Percentiles rank a stretch among this genome's conserved stretches.
These are phyloP conservation scores for Polyplosphaeria fusca DNA, from an alignment of 495 filamentous ascomycete genomes.

Conservation along the genomic window DNA sequence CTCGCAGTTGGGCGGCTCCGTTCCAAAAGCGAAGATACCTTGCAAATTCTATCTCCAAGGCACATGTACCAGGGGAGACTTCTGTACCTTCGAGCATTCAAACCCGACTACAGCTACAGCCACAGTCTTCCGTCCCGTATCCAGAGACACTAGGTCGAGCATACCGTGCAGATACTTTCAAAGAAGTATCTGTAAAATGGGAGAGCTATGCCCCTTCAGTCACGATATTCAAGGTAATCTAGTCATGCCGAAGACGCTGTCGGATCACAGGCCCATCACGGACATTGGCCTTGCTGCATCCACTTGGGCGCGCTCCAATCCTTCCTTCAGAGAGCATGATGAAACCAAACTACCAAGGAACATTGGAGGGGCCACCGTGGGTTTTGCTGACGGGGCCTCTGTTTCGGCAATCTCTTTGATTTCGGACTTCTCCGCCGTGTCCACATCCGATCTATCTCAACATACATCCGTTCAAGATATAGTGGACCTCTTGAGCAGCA, in stretches of 20 bases:
- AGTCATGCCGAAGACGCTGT: neutral
- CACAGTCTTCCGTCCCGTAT: neutral
- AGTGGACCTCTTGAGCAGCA: neutral
- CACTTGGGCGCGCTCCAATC: neutral
- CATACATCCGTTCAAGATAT: conserved; percentile 5
- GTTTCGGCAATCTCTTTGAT: conserved; percentile 5
- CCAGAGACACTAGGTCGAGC: neutral
- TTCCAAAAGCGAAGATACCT: neutral
- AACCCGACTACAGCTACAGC: neutral
- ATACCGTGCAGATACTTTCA: conserved; percentile 3
- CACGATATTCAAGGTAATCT: conserved; percentile 2
- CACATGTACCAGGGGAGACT: conserved; percentile 3
- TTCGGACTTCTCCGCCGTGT: conserved; percentile 19
- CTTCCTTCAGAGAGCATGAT: neutral
- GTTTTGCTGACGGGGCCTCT: conserved; percentile 5
- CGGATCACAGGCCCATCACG: neutral
- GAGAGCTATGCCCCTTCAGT: conserved; percentile 5
- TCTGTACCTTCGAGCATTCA: conserved; percentile 8
- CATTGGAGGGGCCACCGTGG: conserved; percentile 17
- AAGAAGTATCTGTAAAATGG: conserved; percentile 5
- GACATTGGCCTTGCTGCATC: neutral
- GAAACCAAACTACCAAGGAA: neutral
- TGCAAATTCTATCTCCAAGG: conserved; percentile 16
- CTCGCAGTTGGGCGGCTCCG: neutral
- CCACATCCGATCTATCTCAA: conserved; percentile 1